phyloP scores from a whole-genome alignment of 805 yeast species.

The Candida ulmi region DNA sequence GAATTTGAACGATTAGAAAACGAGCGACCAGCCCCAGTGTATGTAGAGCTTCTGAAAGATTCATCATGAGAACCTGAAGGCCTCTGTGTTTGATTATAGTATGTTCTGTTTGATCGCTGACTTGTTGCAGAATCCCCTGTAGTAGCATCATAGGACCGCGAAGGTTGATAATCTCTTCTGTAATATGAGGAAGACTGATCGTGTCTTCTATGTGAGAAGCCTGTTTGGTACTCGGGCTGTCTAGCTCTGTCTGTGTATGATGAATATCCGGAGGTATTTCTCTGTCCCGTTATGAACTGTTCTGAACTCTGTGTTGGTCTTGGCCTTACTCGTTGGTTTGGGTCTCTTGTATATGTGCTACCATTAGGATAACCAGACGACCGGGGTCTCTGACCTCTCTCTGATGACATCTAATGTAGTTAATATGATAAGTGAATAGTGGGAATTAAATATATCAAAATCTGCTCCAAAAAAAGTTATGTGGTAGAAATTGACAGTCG shows the following conservation, averaged over 20 bases:
- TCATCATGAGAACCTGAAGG: background rate
- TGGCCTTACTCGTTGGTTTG: background rate
- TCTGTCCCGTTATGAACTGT: background rate
- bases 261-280: background rate
- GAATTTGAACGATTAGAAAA: background rate
- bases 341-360: constrained; percentile 1
- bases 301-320: background rate
- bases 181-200: background rate
- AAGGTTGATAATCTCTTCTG: background rate
- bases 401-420: constrained; percentile 10
- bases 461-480: too few species aligned
- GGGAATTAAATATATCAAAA: background rate
- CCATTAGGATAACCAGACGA: constrained; percentile 3
- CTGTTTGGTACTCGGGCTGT: background rate
- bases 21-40: background rate
- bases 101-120: background rate
- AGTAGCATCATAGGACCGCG: background rate
- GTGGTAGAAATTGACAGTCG: too few species aligned
- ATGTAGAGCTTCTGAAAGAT: background rate
- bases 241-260: background rate
- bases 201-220: background rate
- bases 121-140: background rate
- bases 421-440: background rate
- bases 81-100: background rate
- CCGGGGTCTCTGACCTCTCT: constrained; percentile 12